Percentiles rank a stretch among this genome's conserved stretches.
phyloP scores from a whole-genome alignment of 345 rosid species.

The Bruguiera parviflora region DNA sequence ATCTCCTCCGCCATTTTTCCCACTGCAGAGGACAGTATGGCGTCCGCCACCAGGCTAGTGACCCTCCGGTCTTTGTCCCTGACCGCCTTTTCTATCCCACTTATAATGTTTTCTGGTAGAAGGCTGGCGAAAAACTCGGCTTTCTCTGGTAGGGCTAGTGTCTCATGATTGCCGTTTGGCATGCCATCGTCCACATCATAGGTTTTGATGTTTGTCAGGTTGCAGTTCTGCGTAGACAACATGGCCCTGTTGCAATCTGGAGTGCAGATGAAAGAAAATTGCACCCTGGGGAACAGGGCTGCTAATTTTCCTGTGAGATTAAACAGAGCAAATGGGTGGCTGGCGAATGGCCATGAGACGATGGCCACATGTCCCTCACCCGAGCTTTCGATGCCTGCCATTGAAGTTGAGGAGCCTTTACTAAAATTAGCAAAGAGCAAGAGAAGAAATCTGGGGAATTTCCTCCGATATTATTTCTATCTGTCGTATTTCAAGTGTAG shows the following conservation, averaged over 20 bases:
- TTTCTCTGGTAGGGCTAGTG: too few species aligned
- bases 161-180: not conserved
- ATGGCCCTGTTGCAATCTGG: not conserved
- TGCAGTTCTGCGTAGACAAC: not conserved
- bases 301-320: constrained; percentile 1
- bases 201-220: not conserved
- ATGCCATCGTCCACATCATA: not conserved
- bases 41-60: constrained; percentile 1
- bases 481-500: too few species aligned
- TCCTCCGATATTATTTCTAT: too few species aligned
- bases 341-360: not conserved
- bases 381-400: too few species aligned
- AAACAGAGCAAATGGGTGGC: not conserved
- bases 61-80: not conserved
- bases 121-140: too few species aligned
- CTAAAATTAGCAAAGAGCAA: too few species aligned
- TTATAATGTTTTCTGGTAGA: not conserved
- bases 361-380: constrained; percentile 2
- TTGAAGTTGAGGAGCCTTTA: too few species aligned
- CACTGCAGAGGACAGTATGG: not conserved
- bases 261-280: constrained; percentile 7
- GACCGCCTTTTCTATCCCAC: not conserved
- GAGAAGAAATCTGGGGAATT: too few species aligned
- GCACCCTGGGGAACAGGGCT: not conserved
- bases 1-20: not conserved